Conservation (phyloP, 805 yeast genomes). For the Metschnikowia similis region DNA sequence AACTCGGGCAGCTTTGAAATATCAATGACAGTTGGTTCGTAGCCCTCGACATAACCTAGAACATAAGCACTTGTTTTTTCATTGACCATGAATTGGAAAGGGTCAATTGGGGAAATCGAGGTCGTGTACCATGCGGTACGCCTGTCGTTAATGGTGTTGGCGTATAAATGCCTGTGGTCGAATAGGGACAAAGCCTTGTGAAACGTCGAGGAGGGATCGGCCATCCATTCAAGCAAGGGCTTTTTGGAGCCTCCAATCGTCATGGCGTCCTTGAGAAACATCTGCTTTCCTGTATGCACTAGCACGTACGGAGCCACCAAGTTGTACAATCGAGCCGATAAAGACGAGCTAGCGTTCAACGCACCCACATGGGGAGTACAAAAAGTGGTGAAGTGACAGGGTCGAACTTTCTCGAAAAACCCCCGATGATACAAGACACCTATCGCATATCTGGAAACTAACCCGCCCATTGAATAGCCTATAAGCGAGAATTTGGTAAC, state of each 20-base stretch:
- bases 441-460: constrained; percentile 72
- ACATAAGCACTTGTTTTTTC: constrained; percentile 33
- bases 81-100: constrained; percentile 50
- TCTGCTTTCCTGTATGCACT: constrained; percentile 70
- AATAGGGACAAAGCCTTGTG: constrained; percentile 10
- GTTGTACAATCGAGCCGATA: constrained; percentile 51
- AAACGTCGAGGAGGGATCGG: constrained; percentile 12
- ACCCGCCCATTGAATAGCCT: constrained; percentile 88
- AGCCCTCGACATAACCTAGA: constrained; percentile 46
- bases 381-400: constrained; percentile 51
- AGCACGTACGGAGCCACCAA: constrained; percentile 57
- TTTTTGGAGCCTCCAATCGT: neutral
- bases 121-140: constrained; percentile 82
- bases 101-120: constrained; percentile 60
- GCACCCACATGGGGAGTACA: constrained; percentile 64
- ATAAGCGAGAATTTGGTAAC: constrained; percentile 67
- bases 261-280: constrained; percentile 51
- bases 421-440: constrained; percentile 60
- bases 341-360: constrained; percentile 43
- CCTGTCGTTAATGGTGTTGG: constrained; percentile 15
- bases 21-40: constrained; percentile 57
- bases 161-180: constrained; percentile 9
- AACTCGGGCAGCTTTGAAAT: constrained; percentile 39
- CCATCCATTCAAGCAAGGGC: constrained; percentile 15
- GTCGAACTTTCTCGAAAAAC: constrained; percentile 48